Base-by-base conservation (phyloP, 768 basidiomycete species). In the Gymnopilus dilepis region DNA sequence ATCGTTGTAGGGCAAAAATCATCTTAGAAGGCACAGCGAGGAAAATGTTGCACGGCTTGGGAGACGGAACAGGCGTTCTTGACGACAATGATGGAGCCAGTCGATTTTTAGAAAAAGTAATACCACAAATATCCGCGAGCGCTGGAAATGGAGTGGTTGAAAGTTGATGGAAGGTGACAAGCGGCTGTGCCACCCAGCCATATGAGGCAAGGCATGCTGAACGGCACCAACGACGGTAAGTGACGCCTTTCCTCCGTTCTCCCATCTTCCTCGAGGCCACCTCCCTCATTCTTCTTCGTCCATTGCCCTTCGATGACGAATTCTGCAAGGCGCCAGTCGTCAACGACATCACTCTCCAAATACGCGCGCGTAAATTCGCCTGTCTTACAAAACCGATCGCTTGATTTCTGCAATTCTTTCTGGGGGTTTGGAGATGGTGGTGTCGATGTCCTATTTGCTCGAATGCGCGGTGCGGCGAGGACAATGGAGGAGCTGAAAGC, bases 341-440 rank as follows among this genome's bases (percentile, higher is more conserved):
- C 92, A 37, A 90, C 91, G 0, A 91, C 92, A 4, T 94, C 92
- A 5, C 80, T 94, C 33, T 86, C 91, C 28, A 86, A 80, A 74
- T 92, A 81, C 74, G 89, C 84, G 48, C 80, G 88, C 40, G 77
- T 81, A 47, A 78, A 77, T 37, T 87, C 89, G 41, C 83, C 86
- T 21, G 73, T 66, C 34, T 60, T 73, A 11, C 76, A 76, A 60
- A 77, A 77, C 65, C 82, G 84, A 59, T 86, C 87, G 9, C 75
- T 88, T 69, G 94, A 97, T 77, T 98, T 95, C 77, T 99, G 96
- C 76, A 99, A 99, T 76, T 86, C 94, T 2, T 99, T 99, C 78
- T 99, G 97, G 97, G 94, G 94, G 11, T 67, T 83, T 19, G 85
- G 82, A 28, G 95, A 97, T 79, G 90, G 84, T 38, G 95, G 95